Evolutionary conservation across 2,329 filamentous ascomycete genomes (phyloP), one percentile per base, ranked within the genome.

Genomic region (Fusarium papillatum): DNA sequence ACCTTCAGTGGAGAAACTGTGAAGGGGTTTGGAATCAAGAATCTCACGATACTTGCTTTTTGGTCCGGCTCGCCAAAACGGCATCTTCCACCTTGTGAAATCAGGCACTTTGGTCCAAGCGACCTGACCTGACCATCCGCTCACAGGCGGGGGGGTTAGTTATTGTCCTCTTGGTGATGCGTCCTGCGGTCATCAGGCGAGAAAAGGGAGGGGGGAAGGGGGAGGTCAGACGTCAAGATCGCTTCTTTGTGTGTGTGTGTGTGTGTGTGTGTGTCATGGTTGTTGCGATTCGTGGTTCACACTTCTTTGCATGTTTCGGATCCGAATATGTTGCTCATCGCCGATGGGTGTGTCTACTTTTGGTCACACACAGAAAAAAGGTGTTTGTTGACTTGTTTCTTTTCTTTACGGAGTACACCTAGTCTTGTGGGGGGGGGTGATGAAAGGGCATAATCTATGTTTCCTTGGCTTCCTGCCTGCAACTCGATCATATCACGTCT

Each of bases 121-220:
- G 26, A 29, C 24, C 7, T 31, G 31, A 31, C 31, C 31, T 31
- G 29, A 31, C 29, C 29, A 31, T 31, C 46, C 24, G 46, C 24
- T 26, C 46, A 26, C 46, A 5, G 16, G 46, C 46, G 22, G 48
- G 31, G 34, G 39, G 48, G 16, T 24, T 24, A 34, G 48, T 43
- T 31, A 31, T 31, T 31, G 31, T 31, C 31, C 10, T 55, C 9
- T 29, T 59, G 62, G 64, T 67, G 73, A 75, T 67, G 73, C 55
- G 55, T 38, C 55, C 68, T 75, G 73, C 73, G 38, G 73, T 71
- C 73, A 76, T 75, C 73, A 70, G 60, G 34, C 10, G 41, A 70
- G 64, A 48, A 70, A 39, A 10, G 9, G 31, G 29, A 38, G 34
- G 24, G 24, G 24, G 31, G 36, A 31, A 31, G 29, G 22, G 34